Conservation (phyloP, 345 rosid genomes). For the Rubroshorea leprosula region DNA sequence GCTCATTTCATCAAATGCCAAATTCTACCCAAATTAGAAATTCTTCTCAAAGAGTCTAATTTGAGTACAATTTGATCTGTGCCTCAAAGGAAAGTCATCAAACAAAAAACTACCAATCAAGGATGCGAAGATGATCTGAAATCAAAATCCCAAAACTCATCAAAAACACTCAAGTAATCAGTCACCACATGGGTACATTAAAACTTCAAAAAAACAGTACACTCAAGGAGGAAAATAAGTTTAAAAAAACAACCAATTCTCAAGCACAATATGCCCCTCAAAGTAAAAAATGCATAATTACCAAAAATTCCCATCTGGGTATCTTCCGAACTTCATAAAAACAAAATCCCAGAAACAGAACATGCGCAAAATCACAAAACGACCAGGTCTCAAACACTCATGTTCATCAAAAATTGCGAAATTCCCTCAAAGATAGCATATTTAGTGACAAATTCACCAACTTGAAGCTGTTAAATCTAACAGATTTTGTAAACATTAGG, state of each 20-base stretch:
- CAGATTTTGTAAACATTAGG: constrained; percentile 1
- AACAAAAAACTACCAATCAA: constrained; percentile 4
- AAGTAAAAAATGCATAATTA: neutral
- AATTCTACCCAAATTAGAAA: neutral
- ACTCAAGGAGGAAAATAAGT: no score
- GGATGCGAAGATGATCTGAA: neutral
- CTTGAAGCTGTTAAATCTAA: constrained; percentile 10
- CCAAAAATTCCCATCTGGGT: neutral
- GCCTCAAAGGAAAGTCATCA: neutral
- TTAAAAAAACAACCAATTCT: neutral
- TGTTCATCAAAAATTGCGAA: neutral
- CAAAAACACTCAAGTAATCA: neutral
- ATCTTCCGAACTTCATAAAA: constrained; percentile 3
- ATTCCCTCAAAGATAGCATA: constrained; percentile 16
- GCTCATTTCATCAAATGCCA: neutral
- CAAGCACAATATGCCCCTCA: neutral
- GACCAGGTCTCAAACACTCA: neutral
- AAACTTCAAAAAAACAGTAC: neutral
- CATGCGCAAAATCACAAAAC: neutral
- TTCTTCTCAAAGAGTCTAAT: neutral
- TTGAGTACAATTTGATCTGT: constrained; percentile 3
- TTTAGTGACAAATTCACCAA: constrained; percentile 16
- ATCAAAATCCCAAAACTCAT: neutral
- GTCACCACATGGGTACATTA: neutral
- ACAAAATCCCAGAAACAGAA: neutral